A percentile compares a stretch with the other conserved stretches of the same genome.
Evolutionary conservation across 345 rosid species (phyloP).

Genomic region (Sonneratia alba): DNA sequence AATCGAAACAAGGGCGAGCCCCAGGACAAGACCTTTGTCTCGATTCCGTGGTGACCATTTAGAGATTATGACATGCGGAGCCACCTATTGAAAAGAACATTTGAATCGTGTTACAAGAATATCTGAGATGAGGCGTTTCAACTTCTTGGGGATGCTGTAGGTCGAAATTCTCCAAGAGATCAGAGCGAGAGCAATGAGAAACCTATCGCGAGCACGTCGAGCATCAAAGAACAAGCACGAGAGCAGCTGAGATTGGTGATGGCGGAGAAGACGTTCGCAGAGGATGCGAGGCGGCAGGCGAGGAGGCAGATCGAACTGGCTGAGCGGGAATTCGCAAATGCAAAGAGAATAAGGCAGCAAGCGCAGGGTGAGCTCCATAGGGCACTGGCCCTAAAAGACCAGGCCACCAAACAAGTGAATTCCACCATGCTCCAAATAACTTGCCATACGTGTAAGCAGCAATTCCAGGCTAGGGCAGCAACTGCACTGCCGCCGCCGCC

Average conservation of each 20-base stretch:
- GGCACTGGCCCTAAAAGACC: constrained; percentile 49
- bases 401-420: constrained; percentile 54
- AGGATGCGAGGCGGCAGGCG: constrained; percentile 58
- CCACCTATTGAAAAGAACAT: not conserved
- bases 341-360: constrained; percentile 66
- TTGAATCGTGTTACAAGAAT: not conserved
- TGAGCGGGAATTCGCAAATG: constrained; percentile 66
- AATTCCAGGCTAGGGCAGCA: constrained; percentile 26
- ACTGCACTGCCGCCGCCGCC: not conserved
- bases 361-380: constrained; percentile 71
- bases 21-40: no score
- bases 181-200: constrained; percentile 1
- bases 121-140: not conserved
- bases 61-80: not conserved
- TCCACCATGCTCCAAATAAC: constrained; percentile 65
- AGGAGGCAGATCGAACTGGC: constrained; percentile 71
- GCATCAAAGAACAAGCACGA: constrained; percentile 9
- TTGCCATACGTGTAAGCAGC: constrained; percentile 65
- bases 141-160: not conserved
- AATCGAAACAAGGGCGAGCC: no score
- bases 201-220: not conserved
- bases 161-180: not conserved
- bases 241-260: constrained; percentile 52
- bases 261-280: constrained; percentile 53
- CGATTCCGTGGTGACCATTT: no score